A percentile compares a stretch with the other conserved stretches of the same genome.
These are phyloP conservation scores for Leccinum variabile DNA, from an alignment of 1,284 basidiomycete species.

Conservation along the genomic window DNA sequence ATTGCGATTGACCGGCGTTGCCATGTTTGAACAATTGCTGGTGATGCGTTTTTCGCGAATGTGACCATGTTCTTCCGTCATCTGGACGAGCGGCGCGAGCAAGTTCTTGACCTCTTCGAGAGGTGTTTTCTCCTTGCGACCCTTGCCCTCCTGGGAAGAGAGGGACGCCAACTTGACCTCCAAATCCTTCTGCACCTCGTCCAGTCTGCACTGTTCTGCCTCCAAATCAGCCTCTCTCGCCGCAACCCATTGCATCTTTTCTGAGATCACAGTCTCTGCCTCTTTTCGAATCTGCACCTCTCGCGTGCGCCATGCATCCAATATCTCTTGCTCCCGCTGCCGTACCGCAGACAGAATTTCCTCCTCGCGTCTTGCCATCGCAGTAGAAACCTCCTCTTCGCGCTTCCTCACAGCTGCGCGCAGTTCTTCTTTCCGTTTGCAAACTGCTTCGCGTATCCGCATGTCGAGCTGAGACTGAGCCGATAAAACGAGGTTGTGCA, in stretches of 20 bases:
- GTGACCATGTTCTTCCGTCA: constrained; percentile 34
- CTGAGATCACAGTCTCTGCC: constrained; percentile 49
- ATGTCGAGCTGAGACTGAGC: constrained; percentile 46
- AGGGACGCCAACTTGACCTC: constrained; percentile 46
- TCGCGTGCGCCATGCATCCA: constrained; percentile 58
- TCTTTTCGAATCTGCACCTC: constrained; percentile 57
- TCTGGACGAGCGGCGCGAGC: constrained; percentile 50
- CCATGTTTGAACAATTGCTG: constrained; percentile 22
- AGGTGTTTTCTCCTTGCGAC: constrained; percentile 56
- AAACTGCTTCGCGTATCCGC: constrained; percentile 60
- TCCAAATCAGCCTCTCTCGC: constrained; percentile 52
- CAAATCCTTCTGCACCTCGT: constrained; percentile 44
- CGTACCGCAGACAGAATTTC: constrained; percentile 72
- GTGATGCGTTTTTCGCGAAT: constrained; percentile 32
- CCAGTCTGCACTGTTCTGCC: constrained; percentile 51
- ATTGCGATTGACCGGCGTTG: constrained; percentile 42
- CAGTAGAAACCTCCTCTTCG: constrained; percentile 67
- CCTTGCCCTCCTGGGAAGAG: constrained; percentile 44
- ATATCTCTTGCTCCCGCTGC: constrained; percentile 65
- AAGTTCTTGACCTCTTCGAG: constrained; percentile 75
- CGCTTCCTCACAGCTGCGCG: constrained; percentile 63
- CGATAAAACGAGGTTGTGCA: constrained; percentile 45
- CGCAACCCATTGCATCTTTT: constrained; percentile 53
- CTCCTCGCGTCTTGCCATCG: constrained; percentile 65
- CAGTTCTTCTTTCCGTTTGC: constrained; percentile 62